phyloP scores from a whole-genome alignment of 805 yeast genomes.

The Candida saitoana region DNA sequence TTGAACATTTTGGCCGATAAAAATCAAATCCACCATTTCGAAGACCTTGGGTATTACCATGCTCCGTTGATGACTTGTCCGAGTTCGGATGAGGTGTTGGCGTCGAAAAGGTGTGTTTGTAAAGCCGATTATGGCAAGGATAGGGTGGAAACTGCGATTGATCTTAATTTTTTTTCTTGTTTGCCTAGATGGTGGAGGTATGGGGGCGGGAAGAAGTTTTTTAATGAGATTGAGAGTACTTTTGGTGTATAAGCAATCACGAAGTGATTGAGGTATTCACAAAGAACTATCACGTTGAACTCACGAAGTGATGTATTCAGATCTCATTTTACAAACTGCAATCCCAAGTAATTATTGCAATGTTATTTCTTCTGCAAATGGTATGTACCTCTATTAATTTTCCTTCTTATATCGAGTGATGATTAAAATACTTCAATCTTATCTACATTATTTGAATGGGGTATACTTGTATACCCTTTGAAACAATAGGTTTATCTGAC shows the following conservation, averaged over 20 bases:
- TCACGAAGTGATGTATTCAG: no score
- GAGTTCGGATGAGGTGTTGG: constrained; percentile 24
- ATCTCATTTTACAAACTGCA: no score
- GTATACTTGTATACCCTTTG: neutral
- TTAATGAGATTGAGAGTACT: constrained; percentile 38
- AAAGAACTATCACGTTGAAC: neutral
- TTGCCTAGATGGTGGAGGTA: constrained; percentile 72
- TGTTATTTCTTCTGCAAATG: no score
- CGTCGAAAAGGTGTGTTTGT: constrained; percentile 38
- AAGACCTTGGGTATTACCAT: constrained; percentile 43
- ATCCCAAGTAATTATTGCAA: no score
- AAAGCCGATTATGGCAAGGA: constrained; percentile 15
- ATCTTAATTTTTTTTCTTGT: constrained; percentile 57
- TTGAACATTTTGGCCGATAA: constrained; percentile 32
- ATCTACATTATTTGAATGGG: constrained; percentile 5
- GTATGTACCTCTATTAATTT: no score
- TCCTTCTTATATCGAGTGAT: neutral
- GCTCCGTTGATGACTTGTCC: constrained; percentile 43
- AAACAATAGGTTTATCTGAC: constrained; percentile 1
- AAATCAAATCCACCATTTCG: constrained; percentile 39
- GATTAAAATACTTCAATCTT: constrained; percentile 2
- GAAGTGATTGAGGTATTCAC: no score
- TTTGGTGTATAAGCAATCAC: no score
- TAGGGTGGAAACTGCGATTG: constrained; percentile 27
- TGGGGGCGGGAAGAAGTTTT: constrained; percentile 56